These are phyloP conservation scores for Mariannaea sp. DNA, from an alignment of 2,329 filamentous ascomycete genomes.

Conservation along the genomic window DNA sequence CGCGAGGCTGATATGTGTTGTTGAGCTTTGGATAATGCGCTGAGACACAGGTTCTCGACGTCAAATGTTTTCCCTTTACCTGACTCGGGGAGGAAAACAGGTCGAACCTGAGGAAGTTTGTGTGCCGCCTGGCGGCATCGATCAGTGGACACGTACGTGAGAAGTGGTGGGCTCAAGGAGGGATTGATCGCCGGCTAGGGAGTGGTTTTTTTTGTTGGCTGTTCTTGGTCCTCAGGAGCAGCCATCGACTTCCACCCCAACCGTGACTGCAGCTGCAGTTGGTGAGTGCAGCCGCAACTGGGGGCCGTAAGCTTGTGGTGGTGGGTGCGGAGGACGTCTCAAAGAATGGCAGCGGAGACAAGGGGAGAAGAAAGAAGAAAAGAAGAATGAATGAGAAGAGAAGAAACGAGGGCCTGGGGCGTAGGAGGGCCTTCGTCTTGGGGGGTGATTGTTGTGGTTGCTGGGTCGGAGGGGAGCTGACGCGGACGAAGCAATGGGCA, in stretches of 20 bases:
- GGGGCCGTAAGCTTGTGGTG: slow-evolving; percentile 7
- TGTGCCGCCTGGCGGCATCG: slow-evolving; percentile 32
- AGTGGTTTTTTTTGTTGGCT: slow-evolving; percentile 34
- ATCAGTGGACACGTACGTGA: slow-evolving; percentile 40
- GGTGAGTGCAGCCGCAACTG: slow-evolving; percentile 2
- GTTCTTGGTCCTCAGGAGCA: slow-evolving; percentile 30
- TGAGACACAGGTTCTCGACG: slow-evolving; percentile 36
- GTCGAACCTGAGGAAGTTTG: slow-evolving; percentile 36
- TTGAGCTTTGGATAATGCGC: slow-evolving; percentile 41
- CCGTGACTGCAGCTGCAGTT: neutral
- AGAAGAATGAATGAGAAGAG: slow-evolving; percentile 15
- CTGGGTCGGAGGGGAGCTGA: slow-evolving; percentile 36
- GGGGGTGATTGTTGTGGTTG: slow-evolving; percentile 32
- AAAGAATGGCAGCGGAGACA: slow-evolving; percentile 29
- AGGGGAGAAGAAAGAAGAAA: slow-evolving; percentile 24
- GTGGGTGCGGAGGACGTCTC: slow-evolving; percentile 26
- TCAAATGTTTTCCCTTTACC: slow-evolving; percentile 24
- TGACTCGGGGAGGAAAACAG: slow-evolving; percentile 27
- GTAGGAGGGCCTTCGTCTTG: slow-evolving; percentile 21
- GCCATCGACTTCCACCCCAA: slow-evolving; percentile 6
- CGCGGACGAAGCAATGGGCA: slow-evolving; percentile 38
- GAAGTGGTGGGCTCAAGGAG: slow-evolving; percentile 43
- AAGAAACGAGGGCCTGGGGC: slow-evolving; percentile 20
- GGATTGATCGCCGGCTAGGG: slow-evolving; percentile 38
- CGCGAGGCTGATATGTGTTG: slow-evolving; percentile 46